These are phyloP conservation scores for Omphalea diandra DNA, from an alignment of 441 rosid genomes.

Conservation along the genomic window DNA sequence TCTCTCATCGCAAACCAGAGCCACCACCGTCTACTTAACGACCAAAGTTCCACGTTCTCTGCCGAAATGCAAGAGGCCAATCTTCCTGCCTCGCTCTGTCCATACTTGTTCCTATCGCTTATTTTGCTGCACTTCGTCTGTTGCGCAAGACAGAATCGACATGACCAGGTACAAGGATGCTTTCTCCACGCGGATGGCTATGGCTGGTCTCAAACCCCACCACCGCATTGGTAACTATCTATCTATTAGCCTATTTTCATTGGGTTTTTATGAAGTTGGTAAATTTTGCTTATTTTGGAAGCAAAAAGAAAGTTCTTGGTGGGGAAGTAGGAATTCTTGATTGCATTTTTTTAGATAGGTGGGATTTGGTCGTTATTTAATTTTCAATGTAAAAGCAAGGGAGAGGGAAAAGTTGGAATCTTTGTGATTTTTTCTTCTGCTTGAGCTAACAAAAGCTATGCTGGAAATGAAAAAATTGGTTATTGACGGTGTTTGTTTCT, in stretches of 20 bases:
- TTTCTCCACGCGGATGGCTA: slow-evolving; percentile 72
- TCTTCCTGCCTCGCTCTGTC: slow-evolving; percentile 23
- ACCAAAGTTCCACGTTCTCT: slow-evolving; percentile 32
- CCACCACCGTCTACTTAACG: slow-evolving; percentile 33
- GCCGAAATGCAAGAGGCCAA: slow-evolving; percentile 27
- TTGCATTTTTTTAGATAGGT: background rate
- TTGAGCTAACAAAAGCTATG: background rate
- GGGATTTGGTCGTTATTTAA: background rate
- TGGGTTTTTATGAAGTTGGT: background rate
- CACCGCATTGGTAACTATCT: slow-evolving; percentile 61
- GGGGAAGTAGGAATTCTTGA: background rate
- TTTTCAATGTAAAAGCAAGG: background rate
- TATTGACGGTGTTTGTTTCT: slow-evolving; percentile 13
- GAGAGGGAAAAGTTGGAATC: background rate
- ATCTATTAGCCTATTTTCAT: background rate
- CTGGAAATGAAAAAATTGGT: background rate
- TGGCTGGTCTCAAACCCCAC: slow-evolving; percentile 85
- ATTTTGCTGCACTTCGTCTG: slow-evolving; percentile 46
- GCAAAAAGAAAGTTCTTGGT: background rate
- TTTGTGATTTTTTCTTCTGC: background rate
- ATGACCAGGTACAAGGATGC: slow-evolving; percentile 41
- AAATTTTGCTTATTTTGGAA: background rate
- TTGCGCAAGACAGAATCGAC: slow-evolving; percentile 29
- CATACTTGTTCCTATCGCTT: slow-evolving; percentile 36
- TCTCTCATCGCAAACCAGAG: slow-evolving; percentile 39